A percentile compares a stretch with the other conserved stretches of the same genome.
Evolutionary conservation across 2,329 filamentous ascomycete genomes (phyloP).

Genomic region (Alternaria sp.): DNA sequence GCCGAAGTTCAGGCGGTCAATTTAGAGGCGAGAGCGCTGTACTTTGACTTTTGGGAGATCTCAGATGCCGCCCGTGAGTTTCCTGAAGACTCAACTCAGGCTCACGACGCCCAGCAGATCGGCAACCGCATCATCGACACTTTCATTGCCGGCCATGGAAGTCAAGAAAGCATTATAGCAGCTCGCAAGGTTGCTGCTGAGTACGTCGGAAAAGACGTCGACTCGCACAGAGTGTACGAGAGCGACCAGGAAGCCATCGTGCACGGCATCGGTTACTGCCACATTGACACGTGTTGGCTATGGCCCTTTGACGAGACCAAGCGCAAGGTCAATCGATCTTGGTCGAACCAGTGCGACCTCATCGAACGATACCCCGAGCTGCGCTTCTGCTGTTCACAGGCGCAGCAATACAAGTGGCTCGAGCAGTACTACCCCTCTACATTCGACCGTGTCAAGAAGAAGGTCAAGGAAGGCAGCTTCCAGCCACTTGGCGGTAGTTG

Average conservation of each 20-base stretch:
- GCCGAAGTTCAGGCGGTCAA: slow-evolving; percentile 93
- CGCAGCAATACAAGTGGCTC: slow-evolving; percentile 98
- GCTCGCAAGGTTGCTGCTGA: slow-evolving; percentile 83
- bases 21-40: slow-evolving; percentile 79
- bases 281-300: slow-evolving; percentile 98
- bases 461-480: slow-evolving; percentile 89
- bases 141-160: slow-evolving; percentile 80
- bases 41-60: slow-evolving; percentile 96
- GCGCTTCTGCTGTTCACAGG: slow-evolving; percentile 89
- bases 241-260: slow-evolving; percentile 77
- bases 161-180: slow-evolving; percentile 76
- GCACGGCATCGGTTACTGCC: slow-evolving; percentile 91
- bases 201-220: slow-evolving; percentile 78
- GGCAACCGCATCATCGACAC: slow-evolving; percentile 89
- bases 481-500: slow-evolving; percentile 96
- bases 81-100: slow-evolving; percentile 84
- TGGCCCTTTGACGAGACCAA: slow-evolving; percentile 99
- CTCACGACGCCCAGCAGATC: slow-evolving; percentile 83
- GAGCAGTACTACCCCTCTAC: slow-evolving; percentile 87
- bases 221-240: slow-evolving; percentile 85
- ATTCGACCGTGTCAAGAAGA: slow-evolving; percentile 88
- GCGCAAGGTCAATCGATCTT: slow-evolving; percentile 92
- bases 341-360: slow-evolving; percentile 95
- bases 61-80: slow-evolving; percentile 91
- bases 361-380: slow-evolving; percentile 96